Evolutionary conservation across 768 basidiomycete species (phyloP), one percentile per base, ranked within the genome.

Genomic region (Amanita exitialis): DNA sequence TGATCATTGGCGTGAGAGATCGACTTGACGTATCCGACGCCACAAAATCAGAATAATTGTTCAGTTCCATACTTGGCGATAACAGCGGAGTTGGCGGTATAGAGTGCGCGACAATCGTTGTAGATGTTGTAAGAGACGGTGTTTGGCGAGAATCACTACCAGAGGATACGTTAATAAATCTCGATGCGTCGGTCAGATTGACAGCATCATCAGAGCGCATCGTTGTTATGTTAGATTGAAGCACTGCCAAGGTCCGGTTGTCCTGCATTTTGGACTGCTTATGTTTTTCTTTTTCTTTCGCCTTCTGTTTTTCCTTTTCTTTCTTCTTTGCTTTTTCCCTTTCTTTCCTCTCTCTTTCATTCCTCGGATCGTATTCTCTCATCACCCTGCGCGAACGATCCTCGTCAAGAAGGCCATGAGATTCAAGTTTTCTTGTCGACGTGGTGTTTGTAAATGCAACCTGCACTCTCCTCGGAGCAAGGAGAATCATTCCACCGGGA

Each of bases 391-490:
- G 59, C 1, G 50, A 32, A 15, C 42, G 42, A 13, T 51, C 50
- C 20, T 79, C 80, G 38, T 78, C 76, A 38, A 88, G 68, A 21
- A 86, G 63, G 8, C 84, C 84, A 57, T 87, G 81, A 0, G 81
- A 78, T 54, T 76, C 76, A 32, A 88, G 70, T 59, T 79, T 80
- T 44, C 77, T 72, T 5, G 83, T 86, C 16, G 85, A 83, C 30
- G 74, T 80, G 15, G 86, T 89, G 57, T 79, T 87, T 15, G 86
- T 88, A 58, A 78, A 90, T 13, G 83, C 80, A 59, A 80, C 79
- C 57, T 90, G 88, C n/a, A 90, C 86, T 54, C 75, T 77, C 58
- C 79, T 78, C 28, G 84, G 79, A 15, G 84, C 86, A 10, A 90
- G 67, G 56, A 91, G 66, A 49, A 90, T 82, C 72, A 76, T 75